Evolutionary conservation across 768 basidiomycete species (phyloP).

Genomic region (Baorangia bicolor): DNA sequence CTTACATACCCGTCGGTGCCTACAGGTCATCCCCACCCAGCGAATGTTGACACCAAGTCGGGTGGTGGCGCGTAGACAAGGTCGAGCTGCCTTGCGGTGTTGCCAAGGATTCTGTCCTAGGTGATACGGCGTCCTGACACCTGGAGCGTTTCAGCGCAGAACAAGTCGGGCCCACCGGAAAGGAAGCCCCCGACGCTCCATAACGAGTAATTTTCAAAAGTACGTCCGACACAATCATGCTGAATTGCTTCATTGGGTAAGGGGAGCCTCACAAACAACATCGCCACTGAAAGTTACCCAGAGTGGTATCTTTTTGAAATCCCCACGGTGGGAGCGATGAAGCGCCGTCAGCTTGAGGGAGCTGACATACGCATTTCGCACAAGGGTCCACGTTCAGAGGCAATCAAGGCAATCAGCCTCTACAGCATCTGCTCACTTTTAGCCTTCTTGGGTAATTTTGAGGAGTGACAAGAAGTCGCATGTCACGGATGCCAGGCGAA

Average conservation of each 20-base stretch:
- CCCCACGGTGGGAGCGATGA: background rate
- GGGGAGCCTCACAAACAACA: conserved; percentile 7
- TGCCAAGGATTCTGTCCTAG: background rate
- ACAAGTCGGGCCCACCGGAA: background rate
- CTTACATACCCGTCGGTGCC: background rate
- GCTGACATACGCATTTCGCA: conserved; percentile 34
- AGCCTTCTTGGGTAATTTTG: conserved; percentile 29
- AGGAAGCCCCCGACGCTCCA: conserved; percentile 10
- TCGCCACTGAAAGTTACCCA: conserved; percentile 26
- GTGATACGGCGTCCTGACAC: background rate
- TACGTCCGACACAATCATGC: conserved; percentile 19
- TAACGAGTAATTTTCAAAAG: conserved; percentile 21
- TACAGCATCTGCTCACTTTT: conserved; percentile 22
- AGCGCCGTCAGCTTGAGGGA: conserved; percentile 13
- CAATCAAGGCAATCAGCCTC: conserved; percentile 24
- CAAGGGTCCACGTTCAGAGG: conserved; percentile 20
- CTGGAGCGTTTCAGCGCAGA: background rate
- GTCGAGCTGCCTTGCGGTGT: background rate
- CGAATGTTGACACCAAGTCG: background rate
- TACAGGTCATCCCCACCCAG: background rate
- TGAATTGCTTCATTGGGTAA: conserved; percentile 21
- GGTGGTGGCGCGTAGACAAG: background rate
- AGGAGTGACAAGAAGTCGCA: conserved; percentile 15
- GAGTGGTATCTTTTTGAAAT: conserved; percentile 15
- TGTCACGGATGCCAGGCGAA: conserved; percentile 10